A percentile compares a stretch with the other conserved stretches of the same genome.
Conservation (phyloP, 2,329 filamentous ascomycete genomes). For the Penicillium sp. region DNA sequence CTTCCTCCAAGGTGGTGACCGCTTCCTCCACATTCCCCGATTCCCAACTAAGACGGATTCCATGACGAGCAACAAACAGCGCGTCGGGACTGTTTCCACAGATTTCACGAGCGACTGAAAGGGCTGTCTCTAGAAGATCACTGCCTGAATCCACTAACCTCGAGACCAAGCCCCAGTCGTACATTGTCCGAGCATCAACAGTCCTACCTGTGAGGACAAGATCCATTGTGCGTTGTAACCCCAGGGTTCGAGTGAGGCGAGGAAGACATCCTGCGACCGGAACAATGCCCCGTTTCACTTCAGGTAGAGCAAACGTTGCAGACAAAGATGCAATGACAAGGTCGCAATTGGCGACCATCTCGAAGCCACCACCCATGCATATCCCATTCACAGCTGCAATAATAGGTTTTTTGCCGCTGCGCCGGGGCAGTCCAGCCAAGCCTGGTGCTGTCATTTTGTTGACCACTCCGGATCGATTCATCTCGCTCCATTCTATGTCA, state of each 20-base stretch:
- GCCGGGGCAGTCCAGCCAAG: conserved; percentile 61
- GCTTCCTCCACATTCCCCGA: conserved; percentile 57
- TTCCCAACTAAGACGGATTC: conserved; percentile 66
- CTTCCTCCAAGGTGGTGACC: conserved; percentile 51
- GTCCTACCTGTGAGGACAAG: conserved; percentile 61
- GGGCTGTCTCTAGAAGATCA: conserved; percentile 36
- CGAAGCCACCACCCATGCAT: conserved; percentile 69
- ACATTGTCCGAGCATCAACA: conserved; percentile 55
- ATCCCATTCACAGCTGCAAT: conserved; percentile 71
- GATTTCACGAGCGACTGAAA: conserved; percentile 56
- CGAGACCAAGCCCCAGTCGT: conserved; percentile 65
- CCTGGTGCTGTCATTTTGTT: conserved; percentile 44
- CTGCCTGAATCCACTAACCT: conserved; percentile 46
- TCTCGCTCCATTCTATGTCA: conserved; percentile 48
- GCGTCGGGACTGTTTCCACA: conserved; percentile 64
- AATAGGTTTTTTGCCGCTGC: conserved; percentile 66
- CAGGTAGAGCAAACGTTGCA: conserved; percentile 63
- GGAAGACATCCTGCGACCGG: conserved; percentile 66
- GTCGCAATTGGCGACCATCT: conserved; percentile 70
- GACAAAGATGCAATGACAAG: conserved; percentile 48
- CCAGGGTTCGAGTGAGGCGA: conserved; percentile 59
- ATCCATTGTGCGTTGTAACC: conserved; percentile 63
- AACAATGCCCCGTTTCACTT: conserved; percentile 65
- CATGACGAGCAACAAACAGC: conserved; percentile 63
- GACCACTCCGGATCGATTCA: conserved; percentile 32